Percentiles rank a stretch among this genome's conserved stretches.
Evolutionary conservation across 371 early-diverging fungal genomes (phyloP).

Genomic region (Mortierella sp.): DNA sequence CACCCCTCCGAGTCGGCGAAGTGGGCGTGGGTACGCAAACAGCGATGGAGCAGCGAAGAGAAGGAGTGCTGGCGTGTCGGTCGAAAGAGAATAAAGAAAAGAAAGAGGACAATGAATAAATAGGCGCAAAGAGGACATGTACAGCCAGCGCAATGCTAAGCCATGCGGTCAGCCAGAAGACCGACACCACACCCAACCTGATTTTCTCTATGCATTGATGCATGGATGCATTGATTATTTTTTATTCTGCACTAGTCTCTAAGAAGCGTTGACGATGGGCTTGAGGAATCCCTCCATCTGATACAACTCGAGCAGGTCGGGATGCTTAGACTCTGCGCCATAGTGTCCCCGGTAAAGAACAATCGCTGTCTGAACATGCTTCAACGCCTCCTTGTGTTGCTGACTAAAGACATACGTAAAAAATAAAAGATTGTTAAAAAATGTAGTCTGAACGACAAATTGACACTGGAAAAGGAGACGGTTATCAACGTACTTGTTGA

Average conservation of each 20-base stretch:
- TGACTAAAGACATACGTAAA: slow-evolving; percentile 10
- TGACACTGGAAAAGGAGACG: background rate
- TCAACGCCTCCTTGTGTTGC: slow-evolving; percentile 47
- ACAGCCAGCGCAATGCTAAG: too few species aligned
- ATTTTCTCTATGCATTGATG: background rate
- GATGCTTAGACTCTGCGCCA: slow-evolving; percentile 40
- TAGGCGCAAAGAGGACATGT: too few species aligned
- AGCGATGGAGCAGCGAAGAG: too few species aligned
- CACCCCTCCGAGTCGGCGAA: too few species aligned
- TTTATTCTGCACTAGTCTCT: background rate
- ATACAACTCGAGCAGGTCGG: slow-evolving; percentile 49
- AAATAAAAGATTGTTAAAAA: background rate
- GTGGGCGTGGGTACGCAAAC: too few species aligned
- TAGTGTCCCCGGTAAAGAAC: slow-evolving; percentile 45
- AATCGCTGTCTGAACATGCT: slow-evolving; percentile 42
- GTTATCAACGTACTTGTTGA: slow-evolving; percentile 42
- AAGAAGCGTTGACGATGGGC: slow-evolving; percentile 6
- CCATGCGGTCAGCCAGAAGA: too few species aligned
- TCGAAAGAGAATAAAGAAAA: too few species aligned
- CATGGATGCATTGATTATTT: background rate
- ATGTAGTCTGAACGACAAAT: background rate
- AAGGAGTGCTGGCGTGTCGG: too few species aligned
- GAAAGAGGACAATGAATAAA: too few species aligned
- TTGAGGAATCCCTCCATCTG: slow-evolving; percentile 46
- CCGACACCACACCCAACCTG: too few species aligned